A percentile compares a stretch with the other conserved stretches of the same genome.
Evolutionary conservation across 441 rosid genomes (phyloP).

Genomic region (Croton laevigatus): DNA sequence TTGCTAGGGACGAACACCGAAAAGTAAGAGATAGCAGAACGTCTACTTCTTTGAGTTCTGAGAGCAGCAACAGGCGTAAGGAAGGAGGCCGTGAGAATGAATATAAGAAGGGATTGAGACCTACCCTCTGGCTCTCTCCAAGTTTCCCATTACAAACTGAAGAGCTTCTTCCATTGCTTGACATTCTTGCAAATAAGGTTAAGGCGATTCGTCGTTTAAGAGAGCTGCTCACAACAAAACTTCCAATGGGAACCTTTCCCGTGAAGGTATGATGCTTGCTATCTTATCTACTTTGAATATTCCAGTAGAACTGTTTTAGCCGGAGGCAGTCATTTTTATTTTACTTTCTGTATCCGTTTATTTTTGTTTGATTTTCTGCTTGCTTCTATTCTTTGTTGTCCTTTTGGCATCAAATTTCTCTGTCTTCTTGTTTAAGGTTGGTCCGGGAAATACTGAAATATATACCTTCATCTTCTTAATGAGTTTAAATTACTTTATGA

Average conservation of each 20-base stretch:
- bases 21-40: conserved; percentile 57
- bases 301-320: neutral
- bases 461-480: neutral
- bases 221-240: conserved; percentile 91
- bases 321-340: neutral
- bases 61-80: conserved; percentile 44
- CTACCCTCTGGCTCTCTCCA: conserved; percentile 87
- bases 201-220: conserved; percentile 95
- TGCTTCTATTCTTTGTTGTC: neutral
- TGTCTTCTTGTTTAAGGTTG: neutral
- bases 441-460: too few species aligned
- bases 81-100: conserved; percentile 78
- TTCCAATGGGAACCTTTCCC: conserved; percentile 90
- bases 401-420: neutral
- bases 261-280: conserved; percentile 60
- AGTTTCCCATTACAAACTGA: conserved; percentile 84
- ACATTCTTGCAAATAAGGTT: conserved; percentile 95
- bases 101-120: conserved; percentile 91
- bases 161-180: conserved; percentile 93
- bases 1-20: conserved; percentile 51
- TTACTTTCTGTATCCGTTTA: neutral
- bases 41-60: conserved; percentile 43
- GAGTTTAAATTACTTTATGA: neutral
- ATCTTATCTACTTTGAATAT: conserved; percentile 6
- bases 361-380: neutral